Conservation (phyloP, 2,329 filamentous ascomycete species). For the Phyllosticta capitalensis region DNA sequence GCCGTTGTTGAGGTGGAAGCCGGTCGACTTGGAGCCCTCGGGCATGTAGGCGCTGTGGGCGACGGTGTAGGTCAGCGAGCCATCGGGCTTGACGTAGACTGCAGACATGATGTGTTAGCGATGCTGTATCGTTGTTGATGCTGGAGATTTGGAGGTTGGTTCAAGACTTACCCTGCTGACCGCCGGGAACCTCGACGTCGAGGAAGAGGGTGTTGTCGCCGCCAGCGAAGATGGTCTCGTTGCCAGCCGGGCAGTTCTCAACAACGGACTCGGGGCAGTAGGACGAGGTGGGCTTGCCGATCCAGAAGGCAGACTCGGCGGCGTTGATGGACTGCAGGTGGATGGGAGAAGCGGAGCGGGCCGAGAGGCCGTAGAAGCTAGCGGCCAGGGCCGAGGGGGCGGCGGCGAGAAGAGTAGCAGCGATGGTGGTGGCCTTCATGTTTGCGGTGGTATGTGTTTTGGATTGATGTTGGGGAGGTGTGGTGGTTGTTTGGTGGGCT, state of each 20-base stretch:
- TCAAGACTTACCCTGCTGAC: slow-evolving; percentile 41
- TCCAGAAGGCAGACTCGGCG: slow-evolving; percentile 39
- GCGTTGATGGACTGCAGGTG: slow-evolving; percentile 41
- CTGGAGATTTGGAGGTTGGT: background rate
- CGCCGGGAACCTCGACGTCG: slow-evolving; percentile 50
- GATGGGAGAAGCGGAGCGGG: slow-evolving; percentile 40
- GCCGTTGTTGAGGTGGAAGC: slow-evolving; percentile 33
- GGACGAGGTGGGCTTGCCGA: slow-evolving; percentile 37
- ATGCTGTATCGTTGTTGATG: background rate
- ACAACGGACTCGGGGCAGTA: slow-evolving; percentile 40
- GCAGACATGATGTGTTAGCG: slow-evolving; percentile 3
- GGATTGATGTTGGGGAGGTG: background rate
- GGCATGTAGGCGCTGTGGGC: slow-evolving; percentile 48
- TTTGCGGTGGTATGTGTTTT: slow-evolving; percentile 6
- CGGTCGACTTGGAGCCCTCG: slow-evolving; percentile 39
- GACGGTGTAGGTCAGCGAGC: slow-evolving; percentile 46
- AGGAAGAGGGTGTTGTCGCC: slow-evolving; percentile 23
- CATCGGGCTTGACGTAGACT: slow-evolving; percentile 47
- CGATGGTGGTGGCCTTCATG: slow-evolving; percentile 27
- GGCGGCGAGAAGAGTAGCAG: slow-evolving; percentile 20
- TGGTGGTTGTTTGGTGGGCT: background rate
- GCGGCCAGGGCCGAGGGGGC: slow-evolving; percentile 14
- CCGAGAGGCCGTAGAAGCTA: slow-evolving; percentile 34
- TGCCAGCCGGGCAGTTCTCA: slow-evolving; percentile 38
- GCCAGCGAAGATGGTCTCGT: slow-evolving; percentile 37